These are phyloP conservation scores for Cordyceps javanica DNA, from an alignment of 2,329 filamentous ascomycete species.

Conservation along the genomic window DNA sequence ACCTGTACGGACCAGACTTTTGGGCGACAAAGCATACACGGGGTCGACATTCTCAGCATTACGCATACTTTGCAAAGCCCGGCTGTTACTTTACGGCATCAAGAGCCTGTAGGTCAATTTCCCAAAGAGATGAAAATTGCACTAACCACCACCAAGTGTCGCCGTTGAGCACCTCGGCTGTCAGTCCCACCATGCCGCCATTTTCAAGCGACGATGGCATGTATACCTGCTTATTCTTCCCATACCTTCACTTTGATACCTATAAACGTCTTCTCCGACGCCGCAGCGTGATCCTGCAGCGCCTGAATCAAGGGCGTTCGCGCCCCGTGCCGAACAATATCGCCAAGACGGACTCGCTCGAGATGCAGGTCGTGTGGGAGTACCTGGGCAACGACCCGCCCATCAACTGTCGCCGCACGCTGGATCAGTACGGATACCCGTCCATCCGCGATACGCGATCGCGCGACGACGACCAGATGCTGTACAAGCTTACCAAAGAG, in stretches of 20 bases:
- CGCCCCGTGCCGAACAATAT: constrained; percentile 50
- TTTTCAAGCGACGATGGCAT: constrained; percentile 22
- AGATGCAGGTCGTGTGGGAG: constrained; percentile 57
- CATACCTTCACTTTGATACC: constrained; percentile 60
- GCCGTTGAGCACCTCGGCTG: constrained; percentile 28
- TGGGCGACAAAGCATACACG: constrained; percentile 44
- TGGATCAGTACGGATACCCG: constrained; percentile 60
- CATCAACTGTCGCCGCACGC: constrained; percentile 53
- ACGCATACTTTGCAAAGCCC: constrained; percentile 43
- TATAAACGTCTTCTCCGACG: constrained; percentile 52
- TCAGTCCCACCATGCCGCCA: constrained; percentile 24
- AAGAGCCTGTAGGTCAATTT: constrained; percentile 24
- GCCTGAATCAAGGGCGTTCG: constrained; percentile 47
- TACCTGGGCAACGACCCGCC: constrained; percentile 56
- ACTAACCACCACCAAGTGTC: constrained; percentile 23
- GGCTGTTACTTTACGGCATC: constrained; percentile 41
- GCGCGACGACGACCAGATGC: constrained; percentile 60
- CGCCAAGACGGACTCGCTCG: constrained; percentile 48
- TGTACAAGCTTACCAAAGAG: constrained; percentile 58
- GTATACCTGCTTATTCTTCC: constrained; percentile 47
- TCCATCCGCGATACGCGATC: constrained; percentile 54
- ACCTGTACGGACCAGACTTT: constrained; percentile 40
- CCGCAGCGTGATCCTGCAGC: constrained; percentile 46
- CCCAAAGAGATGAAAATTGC: too few relatives aligned
- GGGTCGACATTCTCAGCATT: constrained; percentile 42